Base-by-base conservation (phyloP, 2,329 filamentous ascomycete species). In the Exserohilum turcica region DNA sequence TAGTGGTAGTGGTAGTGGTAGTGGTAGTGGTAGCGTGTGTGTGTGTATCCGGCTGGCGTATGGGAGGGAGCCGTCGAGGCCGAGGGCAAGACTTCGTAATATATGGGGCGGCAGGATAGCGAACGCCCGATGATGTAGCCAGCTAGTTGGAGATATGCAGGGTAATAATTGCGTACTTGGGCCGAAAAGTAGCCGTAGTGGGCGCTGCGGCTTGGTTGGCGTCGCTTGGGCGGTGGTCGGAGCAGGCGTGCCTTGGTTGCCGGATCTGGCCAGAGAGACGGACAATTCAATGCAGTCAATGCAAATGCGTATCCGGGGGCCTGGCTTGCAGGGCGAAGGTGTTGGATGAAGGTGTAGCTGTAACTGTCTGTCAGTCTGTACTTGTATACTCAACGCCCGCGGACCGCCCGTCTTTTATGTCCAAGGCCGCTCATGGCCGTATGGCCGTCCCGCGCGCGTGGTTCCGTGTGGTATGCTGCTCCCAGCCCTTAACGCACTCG, bases 111-210 rank as follows among this genome's bases (percentile, higher is more conserved):
- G 59, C 21, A 32, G 28, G 39, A 45, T 44, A 33, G 48, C 58
- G 56, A 50, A 66, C 64, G 67, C 66, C 63, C 60, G 67, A 70
- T 70, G 67, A 68, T 70, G 67, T 70, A 54, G 46, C 32, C 46
- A 45, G 51, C 40, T 31, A 53, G 43, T 54, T 45, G 38, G 40
- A 52, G 60, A 54, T 55, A 69, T 57, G 61, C 65, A 67, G 67
- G 58, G 60, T 61, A 53, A 35, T 29, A 40, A 42, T 56, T 52
- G 55, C 53, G 54, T 52, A 49, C 57, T 57, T 56, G 58, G 56
- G 57, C 49, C 53, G 65, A 57, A 59, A 56, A 60, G 57, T 52
- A 55, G 35, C 61, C 54, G 48, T 59, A 60, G 50, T 61, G 29
- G 51, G 53, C 60, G 50, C 39, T 46, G 52, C 21, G 7, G 21